Base-by-base conservation (phyloP, 2,329 filamentous ascomycete species). In the Nannizzia gypsea region DNA sequence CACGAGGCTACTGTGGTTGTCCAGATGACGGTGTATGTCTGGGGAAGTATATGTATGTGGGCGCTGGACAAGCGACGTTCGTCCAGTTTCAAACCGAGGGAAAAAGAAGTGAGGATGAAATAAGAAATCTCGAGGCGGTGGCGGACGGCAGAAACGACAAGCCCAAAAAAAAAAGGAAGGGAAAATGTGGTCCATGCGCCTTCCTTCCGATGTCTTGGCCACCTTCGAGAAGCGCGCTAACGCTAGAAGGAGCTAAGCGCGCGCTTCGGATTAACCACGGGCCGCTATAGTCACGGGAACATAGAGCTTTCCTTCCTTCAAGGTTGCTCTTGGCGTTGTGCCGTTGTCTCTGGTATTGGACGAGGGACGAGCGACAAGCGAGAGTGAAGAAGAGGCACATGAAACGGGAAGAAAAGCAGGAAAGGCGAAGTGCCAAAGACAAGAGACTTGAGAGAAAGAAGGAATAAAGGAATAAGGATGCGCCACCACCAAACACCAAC, bases 201-300 rank as follows among this genome's bases (percentile, higher is more conserved):
- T 26, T 26, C 44, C 44, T 26, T 48, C 44, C 20, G 20, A 15
- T 15, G 44, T 48, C 44, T 48, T 48, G 44, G 44, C 48, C 31
- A 17, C 15, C 48, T 54, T 54, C 48, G 26, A 54, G 48, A 54
- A 54, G 48, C 48, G 48, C 48, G 26, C 48, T 54, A 54, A 34
- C 11, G 48, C 48, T 15, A 15, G 28, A 54, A 54, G 26, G 2
- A 20, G 48, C 15, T 34, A 54, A 54, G 48, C 48, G 48, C 48
- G 28, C 48, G 13, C 11, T 4, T 31, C 48, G 48, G 48, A 54
- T 3, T 15, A 54, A 54, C 15, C 5, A 31, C 48, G 28, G 26
- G 48, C 48, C 48, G 48, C 8, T n/a, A 8, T 11, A 26, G 20
- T 48, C 44, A 48, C 48, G 48, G 26, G 48, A 26, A 26, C 44